Conservation (phyloP, 495 filamentous ascomycete genomes). For the Penicillium goetzii region DNA sequence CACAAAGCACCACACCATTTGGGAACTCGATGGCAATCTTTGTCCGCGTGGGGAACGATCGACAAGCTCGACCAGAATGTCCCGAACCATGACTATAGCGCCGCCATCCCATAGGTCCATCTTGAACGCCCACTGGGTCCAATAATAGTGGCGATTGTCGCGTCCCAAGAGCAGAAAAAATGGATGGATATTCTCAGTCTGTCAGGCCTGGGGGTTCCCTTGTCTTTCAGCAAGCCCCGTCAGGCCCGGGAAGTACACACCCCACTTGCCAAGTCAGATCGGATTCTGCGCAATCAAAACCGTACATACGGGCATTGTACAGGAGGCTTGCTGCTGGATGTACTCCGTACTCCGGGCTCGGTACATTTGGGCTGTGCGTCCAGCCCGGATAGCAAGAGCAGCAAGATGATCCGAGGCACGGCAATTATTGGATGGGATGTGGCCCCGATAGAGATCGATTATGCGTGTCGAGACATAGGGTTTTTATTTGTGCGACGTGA, state of each 20-base stretch:
- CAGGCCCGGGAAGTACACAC: not conserved
- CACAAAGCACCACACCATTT: conserved; percentile 1
- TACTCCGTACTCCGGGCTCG: not conserved
- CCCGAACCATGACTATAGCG: conserved; percentile 21
- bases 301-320: not conserved
- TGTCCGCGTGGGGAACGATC: conserved; percentile 27
- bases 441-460: conserved; percentile 12
- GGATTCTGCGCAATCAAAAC: not conserved
- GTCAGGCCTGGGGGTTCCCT: not conserved
- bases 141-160: conserved; percentile 19
- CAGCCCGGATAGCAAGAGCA: conserved; percentile 23
- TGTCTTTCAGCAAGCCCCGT: not conserved
- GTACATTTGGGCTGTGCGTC: conserved; percentile 2
- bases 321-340: not conserved
- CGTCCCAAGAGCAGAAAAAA: conserved; percentile 13
- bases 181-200: not conserved
- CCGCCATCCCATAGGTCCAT: conserved; percentile 19
- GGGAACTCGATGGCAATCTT: conserved; percentile 6
- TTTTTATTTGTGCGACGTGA: conserved; percentile 16
- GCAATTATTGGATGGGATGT: conserved; percentile 20
- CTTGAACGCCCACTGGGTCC: conserved; percentile 11
- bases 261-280: not conserved
- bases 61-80: conserved; percentile 29
- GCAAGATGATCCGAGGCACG: conserved; percentile 17
- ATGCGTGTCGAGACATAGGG: conserved; percentile 1